Evolutionary conservation across 371 early-diverging fungal species (phyloP), one percentile per base, ranked within the genome.

Genomic region (Dinochytrium kinnereticum): DNA sequence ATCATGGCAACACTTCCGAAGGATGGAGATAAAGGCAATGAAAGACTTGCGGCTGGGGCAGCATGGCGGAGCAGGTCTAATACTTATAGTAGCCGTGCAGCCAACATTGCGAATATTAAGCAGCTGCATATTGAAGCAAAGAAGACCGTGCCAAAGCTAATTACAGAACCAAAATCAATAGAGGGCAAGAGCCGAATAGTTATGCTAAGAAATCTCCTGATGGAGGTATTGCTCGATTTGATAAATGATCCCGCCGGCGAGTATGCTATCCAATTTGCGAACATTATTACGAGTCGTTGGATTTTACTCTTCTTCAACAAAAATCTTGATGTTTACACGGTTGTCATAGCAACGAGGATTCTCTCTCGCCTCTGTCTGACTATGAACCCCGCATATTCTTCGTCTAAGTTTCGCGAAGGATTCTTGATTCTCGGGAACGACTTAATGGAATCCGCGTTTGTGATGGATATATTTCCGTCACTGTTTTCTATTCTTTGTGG

Each of bases 221-320:
- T 93, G 76, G 91, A 91, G 72, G 91, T 91, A 90, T 77, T 93
- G 13, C 86, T 90, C 40, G 89, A 92, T 36, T 87, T 92, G 21
- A 64, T 92, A 2, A 86, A 88, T 50, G 89, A 89, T 28, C 75
- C 81, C 15, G 79, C 85, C 51, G 76, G 74, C 15, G 84, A 81
- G 15, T 79, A 82, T 64, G 85, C 87, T 7, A 76, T 79, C 73
- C 87, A 88, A 64, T 90, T 92, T 75, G 78, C 90, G 1, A 71
- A 78, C 0, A 88, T 88, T 0, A 87, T 92, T 37, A 90, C 92
- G 33, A 90, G 87, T 78, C 86, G 89, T 72, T 93, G 93, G 93
- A 82, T 91, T 1, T 70, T 91, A 24, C 81, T 91, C 1, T 91
- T 91, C 59, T 85, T 91, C 78, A 84, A 85, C 13, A 83, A 83